Conservation (phyloP, 2,329 filamentous ascomycete genomes). For the Colletotrichum plurivorum region DNA sequence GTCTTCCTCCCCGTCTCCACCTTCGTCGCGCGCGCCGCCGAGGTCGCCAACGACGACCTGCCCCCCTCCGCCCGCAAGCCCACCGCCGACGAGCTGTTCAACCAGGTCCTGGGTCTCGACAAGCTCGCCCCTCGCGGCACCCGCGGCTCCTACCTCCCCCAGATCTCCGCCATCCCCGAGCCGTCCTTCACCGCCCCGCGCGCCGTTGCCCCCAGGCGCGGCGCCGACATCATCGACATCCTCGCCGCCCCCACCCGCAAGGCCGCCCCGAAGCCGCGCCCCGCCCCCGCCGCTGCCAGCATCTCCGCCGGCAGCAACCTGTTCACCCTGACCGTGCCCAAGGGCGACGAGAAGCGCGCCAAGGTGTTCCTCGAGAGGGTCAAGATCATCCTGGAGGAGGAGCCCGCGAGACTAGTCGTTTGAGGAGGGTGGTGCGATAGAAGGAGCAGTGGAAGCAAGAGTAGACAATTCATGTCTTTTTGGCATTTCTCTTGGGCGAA, state of each 20-base stretch:
- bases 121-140: slow-evolving; percentile 58
- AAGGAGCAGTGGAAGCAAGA: slow-evolving; percentile 6
- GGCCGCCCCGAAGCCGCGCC: slow-evolving; percentile 39
- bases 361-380: slow-evolving; percentile 87
- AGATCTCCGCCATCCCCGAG: slow-evolving; percentile 73
- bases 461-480: no score
- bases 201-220: slow-evolving; percentile 49
- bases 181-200: slow-evolving; percentile 53
- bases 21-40: slow-evolving; percentile 87
- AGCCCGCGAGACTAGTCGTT: slow-evolving; percentile 82
- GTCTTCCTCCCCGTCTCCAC: slow-evolving; percentile 87
- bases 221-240: slow-evolving; percentile 86
- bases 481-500: no score
- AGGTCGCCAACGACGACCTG: slow-evolving; percentile 89
- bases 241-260: slow-evolving; percentile 65
- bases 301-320: slow-evolving; percentile 76
- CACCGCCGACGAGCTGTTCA: slow-evolving; percentile 87
- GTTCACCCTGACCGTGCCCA: slow-evolving; percentile 85
- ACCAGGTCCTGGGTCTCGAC: slow-evolving; percentile 84
- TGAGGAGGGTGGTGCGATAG: slow-evolving; percentile 50
- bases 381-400: slow-evolving; percentile 85
- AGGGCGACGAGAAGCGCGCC: slow-evolving; percentile 85
- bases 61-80: slow-evolving; percentile 77
- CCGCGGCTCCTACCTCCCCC: slow-evolving; percentile 78
- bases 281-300: slow-evolving; percentile 52